phyloP scores from a whole-genome alignment of 179 eudicot genomes.

The Actinidia polygama region DNA sequence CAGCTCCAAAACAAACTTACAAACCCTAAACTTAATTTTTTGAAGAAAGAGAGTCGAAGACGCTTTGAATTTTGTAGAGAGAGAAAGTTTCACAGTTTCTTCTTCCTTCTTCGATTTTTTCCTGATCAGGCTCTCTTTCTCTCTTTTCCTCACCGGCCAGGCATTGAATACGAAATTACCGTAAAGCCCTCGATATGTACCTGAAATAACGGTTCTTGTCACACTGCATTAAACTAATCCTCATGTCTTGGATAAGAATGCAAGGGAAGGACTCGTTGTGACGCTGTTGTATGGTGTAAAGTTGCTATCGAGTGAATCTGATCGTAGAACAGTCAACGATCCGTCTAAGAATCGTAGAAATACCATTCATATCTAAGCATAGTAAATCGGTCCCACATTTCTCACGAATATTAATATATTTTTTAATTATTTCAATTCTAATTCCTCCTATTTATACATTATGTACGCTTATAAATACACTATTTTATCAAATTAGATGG shows the following conservation, averaged over 20 bases:
- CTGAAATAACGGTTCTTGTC: neutral
- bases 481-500: too few species aligned
- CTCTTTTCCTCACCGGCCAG: neutral
- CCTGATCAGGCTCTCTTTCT: neutral
- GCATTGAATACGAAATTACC: neutral
- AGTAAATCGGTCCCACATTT: too few species aligned
- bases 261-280: neutral
- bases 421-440: too few species aligned
- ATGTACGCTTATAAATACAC: too few species aligned
- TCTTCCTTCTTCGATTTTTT: neutral
- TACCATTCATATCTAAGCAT: too few species aligned
- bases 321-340: too few species aligned
- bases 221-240: constrained; percentile 5
- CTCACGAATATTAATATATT: too few species aligned
- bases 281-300: neutral
- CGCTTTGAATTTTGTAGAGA: constrained; percentile 15
- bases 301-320: neutral
- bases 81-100: constrained; percentile 7
- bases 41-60: constrained; percentile 18
- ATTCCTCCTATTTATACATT: too few species aligned
- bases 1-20: neutral
- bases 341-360: too few species aligned
- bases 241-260: constrained; percentile 1
- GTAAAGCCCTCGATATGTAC: neutral
- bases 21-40: neutral